These are phyloP conservation scores for Tuber calosporum DNA, from an alignment of 495 filamentous ascomycete genomes.

Conservation along the genomic window DNA sequence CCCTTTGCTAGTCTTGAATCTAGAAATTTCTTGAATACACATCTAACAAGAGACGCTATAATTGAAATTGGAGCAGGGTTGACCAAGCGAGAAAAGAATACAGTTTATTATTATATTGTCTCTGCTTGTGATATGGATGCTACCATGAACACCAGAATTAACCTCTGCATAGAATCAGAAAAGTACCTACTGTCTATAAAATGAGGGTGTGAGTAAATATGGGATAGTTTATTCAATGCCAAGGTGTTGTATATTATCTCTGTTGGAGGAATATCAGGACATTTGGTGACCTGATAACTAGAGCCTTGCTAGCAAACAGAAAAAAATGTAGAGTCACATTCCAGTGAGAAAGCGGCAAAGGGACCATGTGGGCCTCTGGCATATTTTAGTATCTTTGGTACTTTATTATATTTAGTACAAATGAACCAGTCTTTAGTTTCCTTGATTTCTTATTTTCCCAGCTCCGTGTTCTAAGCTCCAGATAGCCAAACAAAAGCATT, in stretches of 20 bases:
- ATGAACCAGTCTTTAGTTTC: constrained; percentile 70
- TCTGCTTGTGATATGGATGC: constrained; percentile 61
- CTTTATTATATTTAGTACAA: constrained; percentile 18
- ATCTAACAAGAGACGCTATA: constrained; percentile 66
- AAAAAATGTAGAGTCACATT: constrained; percentile 81
- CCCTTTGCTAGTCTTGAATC: constrained; percentile 74
- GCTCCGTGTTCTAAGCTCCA: constrained; percentile 67
- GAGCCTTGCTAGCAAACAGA: constrained; percentile 68
- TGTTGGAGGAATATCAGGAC: neutral
- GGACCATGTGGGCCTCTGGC: constrained; percentile 48
- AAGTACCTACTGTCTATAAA: constrained; percentile 78
- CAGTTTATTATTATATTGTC: constrained; percentile 69
- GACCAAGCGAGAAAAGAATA: constrained; percentile 80
- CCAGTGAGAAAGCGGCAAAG: constrained; percentile 88
- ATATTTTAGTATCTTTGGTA: neutral
- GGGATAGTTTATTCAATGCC: constrained; percentile 73
- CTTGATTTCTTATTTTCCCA: constrained; percentile 66
- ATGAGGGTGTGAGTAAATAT: constrained; percentile 80
- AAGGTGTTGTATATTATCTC: constrained; percentile 24
- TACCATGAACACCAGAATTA: constrained; percentile 69
- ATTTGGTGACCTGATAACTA: neutral
- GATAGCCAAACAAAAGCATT: constrained; percentile 79
- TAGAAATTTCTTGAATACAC: constrained; percentile 91
- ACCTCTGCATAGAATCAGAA: constrained; percentile 75
- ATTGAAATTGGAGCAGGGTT: constrained; percentile 91